Conservation (phyloP, 768 basidiomycete genomes). For the Auricularia auricula-judae region DNA sequence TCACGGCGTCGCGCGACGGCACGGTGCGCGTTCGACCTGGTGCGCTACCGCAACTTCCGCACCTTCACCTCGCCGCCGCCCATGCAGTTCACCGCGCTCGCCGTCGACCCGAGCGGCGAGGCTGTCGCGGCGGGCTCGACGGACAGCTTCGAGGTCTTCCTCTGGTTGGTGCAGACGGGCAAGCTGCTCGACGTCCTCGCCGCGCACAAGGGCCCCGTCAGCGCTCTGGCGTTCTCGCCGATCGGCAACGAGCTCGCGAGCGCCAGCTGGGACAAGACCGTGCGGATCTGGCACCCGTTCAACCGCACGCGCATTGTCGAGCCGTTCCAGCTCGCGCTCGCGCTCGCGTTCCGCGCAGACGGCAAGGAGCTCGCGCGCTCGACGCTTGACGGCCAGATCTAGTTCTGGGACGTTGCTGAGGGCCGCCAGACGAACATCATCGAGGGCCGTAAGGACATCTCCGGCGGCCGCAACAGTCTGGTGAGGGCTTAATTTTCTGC, state of each 20-base stretch:
- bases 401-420: slow-evolving; percentile 75
- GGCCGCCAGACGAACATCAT: slow-evolving; percentile 83
- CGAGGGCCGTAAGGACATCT: slow-evolving; percentile 88
- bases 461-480: slow-evolving; percentile 66
- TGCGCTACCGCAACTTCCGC: slow-evolving; percentile 96
- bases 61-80: slow-evolving; percentile 95
- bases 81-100: slow-evolving; percentile 93
- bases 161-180: slow-evolving; percentile 98
- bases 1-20: slow-evolving; percentile 88
- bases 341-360: slow-evolving; percentile 89
- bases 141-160: slow-evolving; percentile 91
- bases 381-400: slow-evolving; percentile 90
- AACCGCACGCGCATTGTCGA: slow-evolving; percentile 80
- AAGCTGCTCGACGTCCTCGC: slow-evolving; percentile 88
- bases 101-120: slow-evolving; percentile 94
- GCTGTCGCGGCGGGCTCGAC: slow-evolving; percentile 95
- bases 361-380: slow-evolving; percentile 84
- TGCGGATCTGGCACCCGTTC: slow-evolving; percentile 88
- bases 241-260: slow-evolving; percentile 80
- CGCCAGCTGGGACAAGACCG: slow-evolving; percentile 87
- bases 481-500: too few relatives aligned
- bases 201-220: slow-evolving; percentile 89
- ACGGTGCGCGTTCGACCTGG: slow-evolving; percentile 94
- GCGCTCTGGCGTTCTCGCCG: slow-evolving; percentile 81
- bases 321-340: slow-evolving; percentile 72